Evolutionary conservation across 2,329 filamentous ascomycete genomes (phyloP).

Genomic region (Colletotrichum tofieldiae): DNA sequence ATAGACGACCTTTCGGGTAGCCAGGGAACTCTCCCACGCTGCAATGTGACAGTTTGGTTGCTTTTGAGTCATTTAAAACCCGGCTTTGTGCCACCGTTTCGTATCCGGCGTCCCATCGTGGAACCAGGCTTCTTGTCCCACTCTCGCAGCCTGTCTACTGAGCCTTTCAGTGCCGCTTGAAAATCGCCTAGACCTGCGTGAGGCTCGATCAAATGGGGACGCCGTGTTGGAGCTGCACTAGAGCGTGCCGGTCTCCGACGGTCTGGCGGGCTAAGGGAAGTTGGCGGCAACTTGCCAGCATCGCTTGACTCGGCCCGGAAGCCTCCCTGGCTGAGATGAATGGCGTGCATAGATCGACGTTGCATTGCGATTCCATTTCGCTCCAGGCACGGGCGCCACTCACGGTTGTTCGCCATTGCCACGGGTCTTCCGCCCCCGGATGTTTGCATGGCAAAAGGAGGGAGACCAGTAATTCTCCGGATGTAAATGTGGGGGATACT

Average conservation of each 20-base stretch:
- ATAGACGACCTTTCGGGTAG: neutral
- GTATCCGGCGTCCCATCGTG: constrained; percentile 1
- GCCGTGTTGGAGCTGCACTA: neutral
- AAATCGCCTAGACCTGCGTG: neutral
- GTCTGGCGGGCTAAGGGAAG: neutral
- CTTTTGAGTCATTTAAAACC: neutral
- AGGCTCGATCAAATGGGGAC: neutral
- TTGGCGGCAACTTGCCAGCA: neutral
- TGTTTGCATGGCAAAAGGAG: neutral
- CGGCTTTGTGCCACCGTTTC: constrained; percentile 28
- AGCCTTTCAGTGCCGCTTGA: constrained; percentile 6
- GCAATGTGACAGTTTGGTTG: neutral
- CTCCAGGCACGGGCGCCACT: neutral
- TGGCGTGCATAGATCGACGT: constrained; percentile 1
- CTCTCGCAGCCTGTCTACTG: constrained; percentile 1
- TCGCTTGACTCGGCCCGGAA: neutral
- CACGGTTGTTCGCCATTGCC: neutral
- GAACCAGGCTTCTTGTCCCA: neutral
- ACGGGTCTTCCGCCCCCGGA: neutral
- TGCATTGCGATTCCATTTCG: neutral
- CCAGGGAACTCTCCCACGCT: neutral
- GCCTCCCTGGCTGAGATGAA: neutral
- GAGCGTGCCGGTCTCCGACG: neutral
- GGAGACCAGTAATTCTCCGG: neutral
- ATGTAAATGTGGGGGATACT: neutral